Base-by-base conservation (phyloP, 306 rosid genomes). In the Astragalus glycyphyllos region DNA sequence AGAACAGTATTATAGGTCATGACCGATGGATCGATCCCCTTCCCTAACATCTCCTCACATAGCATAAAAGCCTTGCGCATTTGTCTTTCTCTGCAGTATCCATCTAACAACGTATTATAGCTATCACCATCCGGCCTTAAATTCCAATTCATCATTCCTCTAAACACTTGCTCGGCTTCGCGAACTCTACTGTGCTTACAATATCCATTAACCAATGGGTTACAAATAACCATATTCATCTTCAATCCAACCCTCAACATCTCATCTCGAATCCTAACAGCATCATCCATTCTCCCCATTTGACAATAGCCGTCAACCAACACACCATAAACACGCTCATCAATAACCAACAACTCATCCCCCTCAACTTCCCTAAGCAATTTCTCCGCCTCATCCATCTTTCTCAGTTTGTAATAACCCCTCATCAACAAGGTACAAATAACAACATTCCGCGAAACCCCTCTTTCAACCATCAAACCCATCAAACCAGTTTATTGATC, bases 1-100 rank as follows among this genome's bases (percentile, higher is more conserved):
- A 93, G 86, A 68, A 90, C 80, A 11, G 77, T 87, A 77, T 90
- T 93, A 71, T 87, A 90, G 29, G 98, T 84, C 51, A 88, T 79
- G 63, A 85, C 82, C 35, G 90, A 79, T 5, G 86, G 87, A 57
- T 78, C 48, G 13, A 87, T 77, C 73, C 88, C 94, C 50, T 76
- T 72, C 56, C 57, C n/a, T 42, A 74, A 55, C 94, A 93, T 90
- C 79, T 85, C 82, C 49, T 88, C 79, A 38, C 86, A 90, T 68
- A 90, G 75, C 80, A 57, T 64, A 70, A 74, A 74, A 69, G 83
- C 83, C 64, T 65, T 67, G 55, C 37, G 58, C 37, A 74, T 69
- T 37, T 71, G 7, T 67, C 83, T 75, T 74, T 74, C 80, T 31
- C 83, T 74, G 68, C 86, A 78, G 61, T 74, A 78, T 72, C 80